phyloP scores from a whole-genome alignment of 2,329 filamentous ascomycete genomes.

The Xylariales sp. region DNA sequence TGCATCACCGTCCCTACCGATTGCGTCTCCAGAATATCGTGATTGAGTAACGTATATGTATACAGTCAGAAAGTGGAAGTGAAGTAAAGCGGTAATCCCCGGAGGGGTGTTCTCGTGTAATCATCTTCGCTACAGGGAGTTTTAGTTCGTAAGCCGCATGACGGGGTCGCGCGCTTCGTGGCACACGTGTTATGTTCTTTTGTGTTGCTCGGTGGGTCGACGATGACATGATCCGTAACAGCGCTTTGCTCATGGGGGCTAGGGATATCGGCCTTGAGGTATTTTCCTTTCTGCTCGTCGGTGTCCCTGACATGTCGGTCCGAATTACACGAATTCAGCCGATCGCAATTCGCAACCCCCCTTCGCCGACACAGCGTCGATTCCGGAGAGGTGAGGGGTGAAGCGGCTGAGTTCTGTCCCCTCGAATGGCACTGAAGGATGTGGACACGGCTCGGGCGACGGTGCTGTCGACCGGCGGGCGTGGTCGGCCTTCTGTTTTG shows the following conservation, averaged over 20 bases:
- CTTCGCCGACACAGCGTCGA: background rate
- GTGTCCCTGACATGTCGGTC: background rate
- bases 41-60: background rate
- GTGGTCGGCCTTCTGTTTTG: slow-evolving; percentile 32
- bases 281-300: background rate
- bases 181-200: background rate
- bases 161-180: background rate
- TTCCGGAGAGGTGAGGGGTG: background rate
- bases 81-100: slow-evolving; percentile 3
- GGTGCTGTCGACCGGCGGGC: slow-evolving; percentile 41
- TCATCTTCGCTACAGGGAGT: background rate
- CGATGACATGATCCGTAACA: background rate
- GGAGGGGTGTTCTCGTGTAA: background rate
- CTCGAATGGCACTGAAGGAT: slow-evolving; percentile 27
- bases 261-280: background rate
- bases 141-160: slow-evolving; percentile 5
- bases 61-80: slow-evolving; percentile 5
- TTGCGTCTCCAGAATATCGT: background rate
- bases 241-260: background rate
- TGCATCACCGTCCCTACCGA: background rate
- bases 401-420: background rate
- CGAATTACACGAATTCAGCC: background rate
- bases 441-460: slow-evolving; percentile 42
- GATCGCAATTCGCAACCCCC: background rate
- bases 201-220: background rate